phyloP scores from a whole-genome alignment of 345 rosid species.

The Eutrema heterophyllum region DNA sequence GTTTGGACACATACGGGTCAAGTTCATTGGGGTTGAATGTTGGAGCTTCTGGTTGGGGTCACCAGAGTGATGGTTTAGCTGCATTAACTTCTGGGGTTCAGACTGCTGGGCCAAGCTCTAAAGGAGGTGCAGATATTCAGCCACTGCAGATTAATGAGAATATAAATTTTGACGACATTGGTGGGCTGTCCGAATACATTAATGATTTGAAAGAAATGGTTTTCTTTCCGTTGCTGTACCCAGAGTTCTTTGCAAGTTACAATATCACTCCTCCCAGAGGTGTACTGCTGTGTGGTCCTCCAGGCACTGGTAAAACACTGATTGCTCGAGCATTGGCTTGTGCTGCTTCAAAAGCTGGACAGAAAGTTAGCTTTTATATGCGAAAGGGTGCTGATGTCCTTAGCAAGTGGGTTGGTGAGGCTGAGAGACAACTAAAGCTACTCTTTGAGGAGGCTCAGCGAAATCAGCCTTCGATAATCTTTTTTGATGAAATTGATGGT shows the following conservation, averaged over 20 bases:
- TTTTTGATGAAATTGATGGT: conserved; percentile 99
- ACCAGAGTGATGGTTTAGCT: conserved; percentile 84
- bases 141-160: conserved; percentile 95
- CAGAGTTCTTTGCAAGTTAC: conserved; percentile 98
- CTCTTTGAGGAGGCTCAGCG: conserved; percentile 99
- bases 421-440: conserved; percentile 95
- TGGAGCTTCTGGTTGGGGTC: conserved; percentile 99
- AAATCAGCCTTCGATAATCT: conserved; percentile 97
- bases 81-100: conserved; percentile 78
- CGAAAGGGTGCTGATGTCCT: conserved; percentile 99
- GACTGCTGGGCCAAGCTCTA: conserved; percentile 99
- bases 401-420: conserved; percentile 99
- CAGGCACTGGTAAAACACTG: conserved; percentile 98
- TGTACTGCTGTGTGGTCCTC: conserved; percentile 97
- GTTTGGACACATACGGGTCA: conserved; percentile 83
- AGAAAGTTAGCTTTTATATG: conserved; percentile 99
- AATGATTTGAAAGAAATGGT: conserved; percentile 99
- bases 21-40: conserved; percentile 77
- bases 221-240: conserved; percentile 93
- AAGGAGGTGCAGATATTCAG: conserved; percentile 99
- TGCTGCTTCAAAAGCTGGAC: conserved; percentile 99
- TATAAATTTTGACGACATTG: conserved; percentile 93
- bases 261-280: conserved; percentile 98
- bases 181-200: conserved; percentile 91
- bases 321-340: conserved; percentile 99